Evolutionary conservation across 192 early-diverging fungal genomes (phyloP), one percentile per base, ranked within the genome.

Genomic region (Entrophospora sp.): DNA sequence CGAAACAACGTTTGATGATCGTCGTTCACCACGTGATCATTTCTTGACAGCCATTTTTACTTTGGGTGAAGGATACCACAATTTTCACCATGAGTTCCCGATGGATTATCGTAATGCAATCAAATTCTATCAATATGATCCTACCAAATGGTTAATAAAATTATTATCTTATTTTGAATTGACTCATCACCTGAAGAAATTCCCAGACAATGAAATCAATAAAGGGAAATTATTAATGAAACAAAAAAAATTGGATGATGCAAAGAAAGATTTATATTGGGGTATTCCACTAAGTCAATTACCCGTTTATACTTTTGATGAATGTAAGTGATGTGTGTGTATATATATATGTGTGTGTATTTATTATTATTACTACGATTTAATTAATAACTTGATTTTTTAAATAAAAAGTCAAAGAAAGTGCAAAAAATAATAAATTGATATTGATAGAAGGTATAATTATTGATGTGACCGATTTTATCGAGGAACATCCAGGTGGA

Each of bases 401-500:
- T 18, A 14, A 7, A 10, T 3, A 22, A 5, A 43, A 2, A 66
- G 64, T 42, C 28, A 61, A 38, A 65, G 69, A 79, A 84, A 69
- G 74, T 80, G 61, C 66, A 71, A 89, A 46, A 79, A 82, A 48
- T 18, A 82, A 84, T 68, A 82, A 87, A 68, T 89, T 88, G 81
- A 80, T 93, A 56, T 77, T 95, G 30, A 83, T 97, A 42, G 91
- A 93, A 67, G 89, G 87, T 70, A 78, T 87, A 27, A 77, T 93
- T 65, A 90, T 96, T 71, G 88, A 95, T 72, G 87, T 97, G 44
- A 75, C 81, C 37, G 72, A 87, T 34, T 97, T 97, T 71, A 83
- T 91, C 64, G 72, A 88, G 59, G 87, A 95, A 65, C 95, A 97
- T 72, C 95, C 95, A 18, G 95, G 95, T 69, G 95, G 95, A 67